Evolutionary conservation across 2,329 filamentous ascomycete species (phyloP), one percentile per base, ranked within the genome.

Genomic region (Cordyceps fumosorosea): DNA sequence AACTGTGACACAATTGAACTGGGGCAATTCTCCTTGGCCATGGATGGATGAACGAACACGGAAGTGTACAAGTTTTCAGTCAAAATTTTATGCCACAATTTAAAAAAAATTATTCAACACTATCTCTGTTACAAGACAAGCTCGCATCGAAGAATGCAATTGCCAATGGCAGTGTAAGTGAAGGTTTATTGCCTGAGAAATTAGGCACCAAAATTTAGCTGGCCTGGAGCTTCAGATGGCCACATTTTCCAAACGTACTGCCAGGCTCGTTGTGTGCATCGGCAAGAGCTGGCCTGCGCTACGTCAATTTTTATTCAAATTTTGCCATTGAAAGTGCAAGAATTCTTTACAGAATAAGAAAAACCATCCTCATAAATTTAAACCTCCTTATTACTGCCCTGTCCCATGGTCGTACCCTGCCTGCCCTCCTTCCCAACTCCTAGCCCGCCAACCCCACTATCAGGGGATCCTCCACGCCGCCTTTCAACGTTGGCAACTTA

Each of bases 401-500:
- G 12, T 60, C 40, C 22, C 44, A 26, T 50, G 32, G 44, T 32
- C 18, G 16, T 24, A 47, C 20, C 48, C 54, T 55, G 44, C 34
- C 11, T 20, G 26, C 22, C 52, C 54, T 53, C 52, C 53, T 50
- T 26, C 37, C 40, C 60, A 42, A 53, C 54, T 62, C 45, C 56
- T 56, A 63, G 42, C 52, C 47, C 45, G 62, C 47, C 59, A 60
- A 64, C 62, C 62, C 62, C 62, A 64, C 62, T 59, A 64, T 64
- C 62, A 60, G 58, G 58, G 62, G 62, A 61, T 47, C 57, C 53
- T 61, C 62, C 53, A 60, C 62, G 57, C 62, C 62, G 57, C 53
- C 62, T 64, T 64, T 57, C 57, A 47, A 56, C 62, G 37, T 51
- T 54, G 52, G 56, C 62, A 58, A 54, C 45, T 56, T 34, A 40